Percentiles rank a stretch among this genome's conserved stretches.
Evolutionary conservation across 2,329 filamentous ascomycete genomes (phyloP).

Genomic region (Cryphonectria japonica): DNA sequence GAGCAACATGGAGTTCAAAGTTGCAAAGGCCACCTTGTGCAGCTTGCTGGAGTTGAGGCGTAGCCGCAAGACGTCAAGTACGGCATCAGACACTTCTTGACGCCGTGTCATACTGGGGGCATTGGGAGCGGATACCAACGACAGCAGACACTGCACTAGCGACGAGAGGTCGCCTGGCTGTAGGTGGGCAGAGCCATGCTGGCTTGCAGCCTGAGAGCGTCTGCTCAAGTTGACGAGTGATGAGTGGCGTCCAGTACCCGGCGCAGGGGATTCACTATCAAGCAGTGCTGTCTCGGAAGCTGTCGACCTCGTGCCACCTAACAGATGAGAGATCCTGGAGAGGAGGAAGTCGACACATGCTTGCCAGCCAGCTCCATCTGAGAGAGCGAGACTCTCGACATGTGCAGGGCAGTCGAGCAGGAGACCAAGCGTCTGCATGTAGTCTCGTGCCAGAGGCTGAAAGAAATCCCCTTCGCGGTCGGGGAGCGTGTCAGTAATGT

Average conservation of each 20-base stretch:
- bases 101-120: conserved; percentile 65
- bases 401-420: conserved; percentile 76
- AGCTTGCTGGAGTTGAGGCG: conserved; percentile 43
- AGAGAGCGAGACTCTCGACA: conserved; percentile 73
- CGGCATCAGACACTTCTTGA: conserved; percentile 57
- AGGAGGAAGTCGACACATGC: conserved; percentile 72
- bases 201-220: conserved; percentile 30
- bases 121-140: conserved; percentile 67
- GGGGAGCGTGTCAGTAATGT: conserved; percentile 77
- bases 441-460: conserved; percentile 72
- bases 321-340: conserved; percentile 59
- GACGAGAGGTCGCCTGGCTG: conserved; percentile 50
- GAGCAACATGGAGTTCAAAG: conserved; percentile 72
- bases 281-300: not conserved
- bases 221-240: conserved; percentile 20
- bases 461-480: conserved; percentile 65
- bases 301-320: conserved; percentile 45
- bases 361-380: conserved; percentile 63
- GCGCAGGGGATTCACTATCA: conserved; percentile 35
- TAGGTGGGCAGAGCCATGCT: conserved; percentile 35
- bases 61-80: conserved; percentile 64
- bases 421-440: conserved; percentile 73
- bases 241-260: conserved; percentile 17
- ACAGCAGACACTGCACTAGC: conserved; percentile 67
- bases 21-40: conserved; percentile 74